These are phyloP conservation scores for Cudoniella acicularis DNA, from an alignment of 495 filamentous ascomycete genomes.

Conservation along the genomic window DNA sequence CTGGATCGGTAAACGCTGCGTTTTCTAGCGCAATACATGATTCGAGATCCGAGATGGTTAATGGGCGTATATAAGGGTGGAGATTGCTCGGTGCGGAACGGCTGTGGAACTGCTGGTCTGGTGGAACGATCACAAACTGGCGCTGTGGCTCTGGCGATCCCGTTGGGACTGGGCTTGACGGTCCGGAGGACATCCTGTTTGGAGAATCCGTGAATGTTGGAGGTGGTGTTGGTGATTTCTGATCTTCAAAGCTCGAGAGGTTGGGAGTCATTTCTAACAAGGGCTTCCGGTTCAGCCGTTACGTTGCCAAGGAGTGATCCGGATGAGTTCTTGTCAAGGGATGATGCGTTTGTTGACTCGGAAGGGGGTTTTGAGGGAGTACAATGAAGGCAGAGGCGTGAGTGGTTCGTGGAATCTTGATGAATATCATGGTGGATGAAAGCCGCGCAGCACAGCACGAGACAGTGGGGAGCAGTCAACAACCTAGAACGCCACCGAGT, in stretches of 20 bases:
- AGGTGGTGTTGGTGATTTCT: background rate
- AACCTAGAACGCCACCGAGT: background rate
- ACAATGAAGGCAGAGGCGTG: background rate
- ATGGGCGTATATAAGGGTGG: slow-evolving; percentile 45
- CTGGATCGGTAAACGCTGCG: slow-evolving; percentile 62
- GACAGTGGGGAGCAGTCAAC: background rate
- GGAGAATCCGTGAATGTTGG: background rate
- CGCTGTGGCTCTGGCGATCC: background rate
- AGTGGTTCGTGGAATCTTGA: background rate
- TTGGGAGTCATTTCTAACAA: background rate
- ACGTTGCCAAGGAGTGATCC: too few species aligned
- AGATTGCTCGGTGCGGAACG: slow-evolving; percentile 8
- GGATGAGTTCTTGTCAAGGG: too few species aligned
- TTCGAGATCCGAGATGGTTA: slow-evolving; percentile 71
- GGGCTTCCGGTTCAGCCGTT: too few species aligned
- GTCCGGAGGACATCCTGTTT: background rate
- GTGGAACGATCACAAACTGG: slow-evolving; percentile 19
- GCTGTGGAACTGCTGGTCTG: slow-evolving; percentile 11
- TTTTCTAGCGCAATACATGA: slow-evolving; percentile 74
- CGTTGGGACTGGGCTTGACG: background rate
- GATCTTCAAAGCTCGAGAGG: background rate
- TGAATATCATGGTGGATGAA: background rate
- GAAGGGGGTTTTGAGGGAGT: background rate
- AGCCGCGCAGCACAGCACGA: background rate
- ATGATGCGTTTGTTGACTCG: too few species aligned